Percentiles rank a stretch among this genome's conserved stretches.
Evolutionary conservation across 768 basidiomycete species (phyloP).

Genomic region (Clavaria fumosa): DNA sequence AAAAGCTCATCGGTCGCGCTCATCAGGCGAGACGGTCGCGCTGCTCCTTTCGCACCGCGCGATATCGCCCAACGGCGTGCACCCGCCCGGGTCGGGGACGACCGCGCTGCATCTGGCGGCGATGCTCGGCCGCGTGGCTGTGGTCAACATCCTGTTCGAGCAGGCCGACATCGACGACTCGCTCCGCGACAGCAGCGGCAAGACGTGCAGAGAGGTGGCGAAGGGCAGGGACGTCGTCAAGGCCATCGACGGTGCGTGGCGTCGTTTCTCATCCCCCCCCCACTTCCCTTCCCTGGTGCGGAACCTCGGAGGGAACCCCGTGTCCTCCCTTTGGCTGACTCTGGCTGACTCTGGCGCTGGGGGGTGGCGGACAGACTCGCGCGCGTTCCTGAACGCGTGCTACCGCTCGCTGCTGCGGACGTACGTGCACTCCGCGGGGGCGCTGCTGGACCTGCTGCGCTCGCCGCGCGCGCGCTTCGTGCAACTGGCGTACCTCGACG

Average conservation of each 20-base stretch:
- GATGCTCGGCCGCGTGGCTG: constrained; percentile 53
- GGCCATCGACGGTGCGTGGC: constrained; percentile 47
- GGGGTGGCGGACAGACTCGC: constrained; percentile 72
- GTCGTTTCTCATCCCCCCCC: too few relatives aligned
- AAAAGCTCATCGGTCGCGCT: too few relatives aligned
- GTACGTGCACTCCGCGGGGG: constrained; percentile 49
- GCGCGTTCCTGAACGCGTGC: constrained; percentile 55
- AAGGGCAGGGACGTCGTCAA: constrained; percentile 48
- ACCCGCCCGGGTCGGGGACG: constrained; percentile 61
- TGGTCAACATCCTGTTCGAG: constrained; percentile 62
- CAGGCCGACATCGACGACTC: constrained; percentile 75
- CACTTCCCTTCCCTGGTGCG: too few relatives aligned
- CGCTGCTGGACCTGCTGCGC: constrained; percentile 42
- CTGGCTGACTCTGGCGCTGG: not conserved
- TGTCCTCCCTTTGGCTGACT: not conserved
- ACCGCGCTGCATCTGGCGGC: constrained; percentile 57
- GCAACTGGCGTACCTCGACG: constrained; percentile 69
- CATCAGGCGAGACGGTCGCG: constrained; percentile 53
- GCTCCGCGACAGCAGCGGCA: constrained; percentile 47
- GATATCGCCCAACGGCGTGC: constrained; percentile 64
- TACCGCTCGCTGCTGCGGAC: constrained; percentile 59
- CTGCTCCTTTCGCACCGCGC: constrained; percentile 56
- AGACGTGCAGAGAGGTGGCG: constrained; percentile 59
- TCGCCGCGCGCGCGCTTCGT: constrained; percentile 59
- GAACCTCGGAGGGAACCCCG: too few relatives aligned